phyloP scores from a whole-genome alignment of 2,329 filamentous ascomycete genomes.

The Ceratocystis diversiconidia region DNA sequence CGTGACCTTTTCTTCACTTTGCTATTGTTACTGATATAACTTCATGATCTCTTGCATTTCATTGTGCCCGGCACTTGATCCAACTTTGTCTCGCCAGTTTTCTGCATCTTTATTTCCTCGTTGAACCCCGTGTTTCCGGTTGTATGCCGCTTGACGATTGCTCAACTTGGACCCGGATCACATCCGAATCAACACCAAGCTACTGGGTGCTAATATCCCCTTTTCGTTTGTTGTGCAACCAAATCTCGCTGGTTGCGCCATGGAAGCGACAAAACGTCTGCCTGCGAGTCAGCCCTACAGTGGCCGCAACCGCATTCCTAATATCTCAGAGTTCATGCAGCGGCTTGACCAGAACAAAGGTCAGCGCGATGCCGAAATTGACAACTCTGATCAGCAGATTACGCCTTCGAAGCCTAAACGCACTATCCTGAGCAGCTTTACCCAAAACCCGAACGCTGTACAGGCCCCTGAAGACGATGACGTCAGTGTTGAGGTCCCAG shows the following conservation, averaged over 20 bases:
- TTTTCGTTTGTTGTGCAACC: neutral
- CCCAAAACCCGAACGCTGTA: slow-evolving; percentile 25
- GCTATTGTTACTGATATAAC: neutral
- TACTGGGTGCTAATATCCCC: neutral
- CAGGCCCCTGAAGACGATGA: neutral
- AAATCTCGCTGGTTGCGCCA: slow-evolving; percentile 19
- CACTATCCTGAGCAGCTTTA: slow-evolving; percentile 21
- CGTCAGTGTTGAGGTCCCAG: slow-evolving; percentile 24
- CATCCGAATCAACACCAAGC: neutral
- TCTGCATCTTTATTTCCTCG: neutral
- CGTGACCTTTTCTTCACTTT: neutral
- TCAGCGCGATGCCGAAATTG: slow-evolving; percentile 56
- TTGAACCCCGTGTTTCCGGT: neutral
- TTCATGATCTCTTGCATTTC: neutral
- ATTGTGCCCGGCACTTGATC: neutral
- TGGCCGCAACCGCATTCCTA: slow-evolving; percentile 70
- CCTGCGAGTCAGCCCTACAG: slow-evolving; percentile 59
- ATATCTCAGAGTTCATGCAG: slow-evolving; percentile 70
- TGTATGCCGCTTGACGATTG: neutral
- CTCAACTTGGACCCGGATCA: neutral
- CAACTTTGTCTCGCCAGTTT: neutral
- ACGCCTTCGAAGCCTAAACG: neutral
- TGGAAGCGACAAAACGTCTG: slow-evolving; percentile 30
- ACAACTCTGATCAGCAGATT: slow-evolving; percentile 32
- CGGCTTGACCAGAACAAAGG: slow-evolving; percentile 67